These are phyloP conservation scores for Phytophthora foliorum DNA, from an alignment of 352 stramenopile genomes.

Conservation along the genomic window DNA sequence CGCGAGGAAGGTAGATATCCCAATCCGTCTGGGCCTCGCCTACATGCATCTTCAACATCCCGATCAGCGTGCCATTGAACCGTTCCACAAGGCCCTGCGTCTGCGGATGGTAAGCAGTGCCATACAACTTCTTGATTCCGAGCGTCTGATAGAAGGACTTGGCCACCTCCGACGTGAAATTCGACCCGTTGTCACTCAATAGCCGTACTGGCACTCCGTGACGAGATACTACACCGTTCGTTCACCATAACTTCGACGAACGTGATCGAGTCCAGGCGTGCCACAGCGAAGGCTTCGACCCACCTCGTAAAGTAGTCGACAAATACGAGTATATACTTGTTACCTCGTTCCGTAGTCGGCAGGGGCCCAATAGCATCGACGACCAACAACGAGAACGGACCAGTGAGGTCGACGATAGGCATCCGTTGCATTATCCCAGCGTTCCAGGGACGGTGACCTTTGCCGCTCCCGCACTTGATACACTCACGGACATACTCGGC, in stretches of 20 bases:
- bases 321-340: background rate
- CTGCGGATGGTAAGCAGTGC: background rate
- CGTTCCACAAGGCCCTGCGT: background rate
- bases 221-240: background rate
- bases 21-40: slow-evolving; percentile 6
- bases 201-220: background rate
- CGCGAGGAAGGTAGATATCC: slow-evolving; percentile 9
- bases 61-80: slow-evolving; percentile 10
- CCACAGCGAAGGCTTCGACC: background rate
- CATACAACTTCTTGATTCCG: background rate
- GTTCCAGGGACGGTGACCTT: slow-evolving; percentile 4
- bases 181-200: background rate
- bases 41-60: slow-evolving; percentile 11
- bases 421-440: slow-evolving; percentile 13
- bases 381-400: background rate
- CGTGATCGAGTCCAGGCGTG: background rate
- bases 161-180: background rate
- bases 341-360: background rate
- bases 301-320: background rate
- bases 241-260: background rate
- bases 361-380: background rate
- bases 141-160: background rate
- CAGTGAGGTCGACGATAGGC: slow-evolving; percentile 4
- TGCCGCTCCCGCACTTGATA: background rate
- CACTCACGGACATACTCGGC: slow-evolving; percentile 5